A percentile compares a stretch with the other conserved stretches of the same genome.
Evolutionary conservation across 2,329 filamentous ascomycete species (phyloP).

Genomic region (Trichoderma koningiopsis): DNA sequence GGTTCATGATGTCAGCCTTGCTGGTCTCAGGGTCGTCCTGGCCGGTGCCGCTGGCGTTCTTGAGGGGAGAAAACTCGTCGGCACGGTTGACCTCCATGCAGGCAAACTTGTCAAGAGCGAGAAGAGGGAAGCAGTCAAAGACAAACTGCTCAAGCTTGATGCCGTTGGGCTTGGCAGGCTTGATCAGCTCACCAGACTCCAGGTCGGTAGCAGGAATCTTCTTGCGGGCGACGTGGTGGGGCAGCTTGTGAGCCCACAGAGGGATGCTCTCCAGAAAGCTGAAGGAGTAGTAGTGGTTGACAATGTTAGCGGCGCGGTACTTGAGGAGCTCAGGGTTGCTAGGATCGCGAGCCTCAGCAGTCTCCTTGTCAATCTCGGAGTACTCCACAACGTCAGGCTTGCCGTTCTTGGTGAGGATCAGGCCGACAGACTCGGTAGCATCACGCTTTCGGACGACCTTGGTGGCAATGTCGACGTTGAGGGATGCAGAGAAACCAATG

Average conservation of each 20-base stretch:
- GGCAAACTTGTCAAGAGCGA: constrained; percentile 85
- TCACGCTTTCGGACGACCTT: constrained; percentile 99
- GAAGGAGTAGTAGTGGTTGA: constrained; percentile 99
- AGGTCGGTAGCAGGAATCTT: constrained; percentile 90
- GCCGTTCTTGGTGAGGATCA: constrained; percentile 94
- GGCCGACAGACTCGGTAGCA: constrained; percentile 90
- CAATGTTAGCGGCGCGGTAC: constrained; percentile 97
- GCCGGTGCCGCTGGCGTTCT: constrained; percentile 82
- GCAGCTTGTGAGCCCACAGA: constrained; percentile 79
- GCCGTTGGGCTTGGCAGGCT: constrained; percentile 93
- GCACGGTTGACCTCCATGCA: constrained; percentile 95
- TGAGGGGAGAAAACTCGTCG: constrained; percentile 96
- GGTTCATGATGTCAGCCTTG: constrained; percentile 83
- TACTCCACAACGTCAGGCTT: constrained; percentile 98
- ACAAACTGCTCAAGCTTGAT: constrained; percentile 99
- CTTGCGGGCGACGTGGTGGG: constrained; percentile 95
- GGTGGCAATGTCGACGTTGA: constrained; percentile 91
- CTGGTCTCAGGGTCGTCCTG: constrained; percentile 96
- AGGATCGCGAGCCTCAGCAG: constrained; percentile 84
- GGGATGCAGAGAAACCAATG: constrained; percentile 86
- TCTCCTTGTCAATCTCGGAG: constrained; percentile 88
- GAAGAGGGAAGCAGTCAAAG: constrained; percentile 94
- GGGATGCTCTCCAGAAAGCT: constrained; percentile 89
- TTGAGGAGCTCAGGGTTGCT: constrained; percentile 81
- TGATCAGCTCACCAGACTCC: constrained; percentile 75